Base-by-base conservation (phyloP, 257 asterid genomes). In the Solanum tarapatanum region DNA sequence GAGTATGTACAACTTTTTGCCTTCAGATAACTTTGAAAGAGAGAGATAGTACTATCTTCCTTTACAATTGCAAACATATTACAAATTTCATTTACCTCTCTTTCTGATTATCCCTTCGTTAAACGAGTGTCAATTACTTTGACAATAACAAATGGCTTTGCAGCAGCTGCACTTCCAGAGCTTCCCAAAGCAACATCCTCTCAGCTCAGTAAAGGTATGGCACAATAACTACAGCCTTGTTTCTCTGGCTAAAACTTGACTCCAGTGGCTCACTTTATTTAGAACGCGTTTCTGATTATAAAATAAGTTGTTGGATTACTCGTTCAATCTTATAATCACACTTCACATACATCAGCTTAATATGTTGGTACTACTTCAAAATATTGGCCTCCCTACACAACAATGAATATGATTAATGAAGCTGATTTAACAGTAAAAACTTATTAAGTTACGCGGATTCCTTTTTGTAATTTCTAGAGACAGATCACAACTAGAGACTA, bases 151-250 rank as follows among this genome's bases (percentile, higher is more conserved):
- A 28, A 58, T 64, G 19, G 4, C 68, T 82, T 36, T 75, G 89
- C 73, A 88, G 90, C 41, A 35, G 51, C 17, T 3, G n/a, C 5
- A 58, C 45, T 88, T 60, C 87, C 90, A 70, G 89, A 87, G 77
- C 77, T 87, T 84, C 91, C 92, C 84, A 84, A 16, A 23, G 84
- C 88, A 64, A 82, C 87, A 87, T 90, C 92, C 43, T 32, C 86
- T 68, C 87, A 87, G 60, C 73, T 21, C 30, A 85, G 88, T 85
- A 72, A 43, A 87, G 80, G 87, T 84, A 84, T 58, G 36, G 14
- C 8, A 11, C 58, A 24, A 79, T 79, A 43, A 2, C 14, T 14
- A n/a, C 4, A 41, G 8, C 35, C 35, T 12, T 76, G 83, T 76
- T n/a, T 75, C 6, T 75, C 33, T 37, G 6, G 14, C 32, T 37